Evolutionary conservation across 2,329 filamentous ascomycete species (phyloP).

Genomic region (Colletotrichum shisoi): DNA sequence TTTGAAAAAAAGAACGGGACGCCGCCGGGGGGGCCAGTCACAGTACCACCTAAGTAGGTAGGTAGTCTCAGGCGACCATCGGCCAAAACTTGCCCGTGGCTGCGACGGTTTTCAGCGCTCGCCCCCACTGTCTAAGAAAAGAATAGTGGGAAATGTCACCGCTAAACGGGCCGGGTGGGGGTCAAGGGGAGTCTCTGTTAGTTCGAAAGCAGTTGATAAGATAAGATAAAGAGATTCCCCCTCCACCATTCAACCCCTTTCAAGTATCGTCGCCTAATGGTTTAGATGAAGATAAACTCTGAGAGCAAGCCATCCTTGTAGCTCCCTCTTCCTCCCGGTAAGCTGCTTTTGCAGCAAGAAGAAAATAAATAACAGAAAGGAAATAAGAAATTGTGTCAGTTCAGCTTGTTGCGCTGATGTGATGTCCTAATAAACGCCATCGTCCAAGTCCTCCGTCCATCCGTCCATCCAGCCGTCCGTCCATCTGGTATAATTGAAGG

Average conservation of each 20-base stretch:
- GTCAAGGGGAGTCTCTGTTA: conserved; percentile 26
- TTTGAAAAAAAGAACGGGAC: conserved; percentile 20
- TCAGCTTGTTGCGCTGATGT: conserved; percentile 4
- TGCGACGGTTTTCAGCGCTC: background rate
- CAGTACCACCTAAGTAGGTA: no score
- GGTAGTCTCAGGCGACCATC: conserved; percentile 2
- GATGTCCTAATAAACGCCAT: conserved; percentile 31
- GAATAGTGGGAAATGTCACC: background rate
- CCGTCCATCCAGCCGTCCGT: no score
- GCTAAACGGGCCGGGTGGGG: conserved; percentile 26
- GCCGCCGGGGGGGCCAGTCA: background rate
- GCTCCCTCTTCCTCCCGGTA: conserved; percentile 13
- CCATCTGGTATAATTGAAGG: background rate
- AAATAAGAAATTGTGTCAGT: conserved; percentile 17
- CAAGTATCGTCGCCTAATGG: background rate
- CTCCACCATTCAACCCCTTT: background rate
- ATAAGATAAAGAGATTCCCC: background rate
- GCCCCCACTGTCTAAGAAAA: background rate
- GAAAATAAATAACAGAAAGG: conserved; percentile 19
- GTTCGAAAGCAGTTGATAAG: conserved; percentile 8
- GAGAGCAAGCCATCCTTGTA: conserved; percentile 25
- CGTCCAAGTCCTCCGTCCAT: conserved; percentile 25
- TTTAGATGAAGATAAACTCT: conserved; percentile 24
- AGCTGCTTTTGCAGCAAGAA: conserved; percentile 30
- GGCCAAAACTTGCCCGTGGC: conserved; percentile 29